Evolutionary conservation across 2,329 filamentous ascomycete genomes (phyloP), one percentile per base, ranked within the genome.

Genomic region (Nannizziopsis barbatae): DNA sequence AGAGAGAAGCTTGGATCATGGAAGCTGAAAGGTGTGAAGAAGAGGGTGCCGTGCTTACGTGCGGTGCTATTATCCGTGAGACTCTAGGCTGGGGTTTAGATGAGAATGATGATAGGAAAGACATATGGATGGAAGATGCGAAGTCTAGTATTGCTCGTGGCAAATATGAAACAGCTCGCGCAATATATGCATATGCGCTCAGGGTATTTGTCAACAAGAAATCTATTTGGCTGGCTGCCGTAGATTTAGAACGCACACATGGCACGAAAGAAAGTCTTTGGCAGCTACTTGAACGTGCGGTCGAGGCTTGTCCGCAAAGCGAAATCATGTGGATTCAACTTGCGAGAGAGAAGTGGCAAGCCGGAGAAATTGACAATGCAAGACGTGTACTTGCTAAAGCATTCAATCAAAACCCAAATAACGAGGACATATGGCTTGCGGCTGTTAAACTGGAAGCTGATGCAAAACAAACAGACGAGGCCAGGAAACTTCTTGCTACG

Each of bases 381-480:
- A 79, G 92, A 49, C 75, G 81, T 53, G 88, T 96, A 1, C 78
- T 98, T 12, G 90, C 81, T 22, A 80, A 83, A 54, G 92, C 90
- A 4, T 98, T 98, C 73, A 83, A 90, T 57, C 86, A 95, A 63
- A 93, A 96, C 58, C 87, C 87, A 1, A 89, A 93, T 65, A 95
- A 95, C 68, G 92, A 98, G 66, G 88, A 96, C 63, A 95, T 98
- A 56, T 98, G 92, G 84, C 81, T 95, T 42, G 86, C 89, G 12
- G 92, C 92, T 40, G 92, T 98, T 55, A 94, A 95, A 65, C 79
- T 98, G 27, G 92, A 98, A 67, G 87, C 92, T 0, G 89, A 96
- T 60, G 90, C 87, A 52, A 78, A 81, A 38, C 81, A 94, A 59
- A 81, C 79, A 36, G 84, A 88, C 33, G 81, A 92, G 61, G 92